Evolutionary conservation across 768 basidiomycete genomes (phyloP).

Genomic region (Chiua virens): DNA sequence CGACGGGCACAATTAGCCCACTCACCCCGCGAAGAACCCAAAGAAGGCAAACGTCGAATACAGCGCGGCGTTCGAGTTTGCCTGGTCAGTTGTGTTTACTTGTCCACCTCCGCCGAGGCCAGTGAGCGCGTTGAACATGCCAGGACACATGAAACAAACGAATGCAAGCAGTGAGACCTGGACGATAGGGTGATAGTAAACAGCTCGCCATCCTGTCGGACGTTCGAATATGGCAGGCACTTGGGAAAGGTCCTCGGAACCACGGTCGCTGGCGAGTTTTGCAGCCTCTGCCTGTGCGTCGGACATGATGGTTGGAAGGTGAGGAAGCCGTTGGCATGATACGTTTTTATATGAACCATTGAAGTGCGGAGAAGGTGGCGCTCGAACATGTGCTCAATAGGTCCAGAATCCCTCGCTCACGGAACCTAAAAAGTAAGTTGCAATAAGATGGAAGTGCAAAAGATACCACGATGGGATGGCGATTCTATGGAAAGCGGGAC

Average conservation of each 20-base stretch:
- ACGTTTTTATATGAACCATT: slow-evolving; percentile 4
- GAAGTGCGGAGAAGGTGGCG: background rate
- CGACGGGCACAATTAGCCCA: background rate
- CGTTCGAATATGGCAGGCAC: slow-evolving; percentile 39
- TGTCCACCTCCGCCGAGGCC: slow-evolving; percentile 83
- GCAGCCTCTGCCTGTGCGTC: slow-evolving; percentile 12
- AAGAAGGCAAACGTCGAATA: slow-evolving; percentile 63
- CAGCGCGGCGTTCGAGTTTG: slow-evolving; percentile 67
- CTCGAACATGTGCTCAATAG: background rate
- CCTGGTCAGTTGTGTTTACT: slow-evolving; percentile 58
- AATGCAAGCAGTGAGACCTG: slow-evolving; percentile 60
- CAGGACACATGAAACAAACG: slow-evolving; percentile 58
- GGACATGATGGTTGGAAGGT: slow-evolving; percentile 16
- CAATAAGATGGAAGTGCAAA: too few species aligned
- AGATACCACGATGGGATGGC: too few species aligned
- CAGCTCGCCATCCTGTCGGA: slow-evolving; percentile 50
- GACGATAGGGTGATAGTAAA: slow-evolving; percentile 52
- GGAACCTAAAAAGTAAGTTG: background rate
- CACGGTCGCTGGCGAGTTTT: slow-evolving; percentile 17
- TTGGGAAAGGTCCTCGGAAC: slow-evolving; percentile 20
- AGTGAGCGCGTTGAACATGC: slow-evolving; percentile 77
- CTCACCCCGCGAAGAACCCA: slow-evolving; percentile 71
- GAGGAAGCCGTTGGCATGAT: background rate
- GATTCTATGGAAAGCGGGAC: too few species aligned
- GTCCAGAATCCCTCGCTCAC: background rate